Base-by-base conservation (phyloP, 2,329 filamentous ascomycete species). In the Colletotrichum caudatum region DNA sequence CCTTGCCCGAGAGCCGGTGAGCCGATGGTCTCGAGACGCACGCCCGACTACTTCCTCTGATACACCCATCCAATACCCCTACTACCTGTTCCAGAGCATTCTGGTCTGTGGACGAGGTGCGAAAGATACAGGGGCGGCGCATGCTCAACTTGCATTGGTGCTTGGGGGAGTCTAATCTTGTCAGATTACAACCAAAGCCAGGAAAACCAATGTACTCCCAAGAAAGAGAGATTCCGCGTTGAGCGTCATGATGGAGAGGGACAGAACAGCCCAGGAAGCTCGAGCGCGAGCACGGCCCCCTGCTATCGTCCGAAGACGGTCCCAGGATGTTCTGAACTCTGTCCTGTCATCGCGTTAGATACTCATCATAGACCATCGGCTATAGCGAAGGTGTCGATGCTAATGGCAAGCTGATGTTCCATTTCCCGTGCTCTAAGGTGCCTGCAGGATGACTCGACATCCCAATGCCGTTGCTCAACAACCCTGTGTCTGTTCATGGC, bases 1-100 rank as follows among this genome's bases (percentile, higher is more conserved):
- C 96, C 96, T 66, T 98, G 96, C 88, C 96, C 96, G 69, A 91
- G 96, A 83, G 95, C 96, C 76, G 96, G 96, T 77, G 96, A 99
- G 82, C 96, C 96, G 33, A 98, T 98, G 96, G 96, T 99, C 75
- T 98, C 96, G 81, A 92, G 96, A 87, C 91, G 93, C 90, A 99
- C 96, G 75, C 95, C 95, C 68, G 95, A 99, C 84, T 99, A 99
- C 88, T 99, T 99, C 93, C 92, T 98, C 82, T 99, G 93, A 86
- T 78, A 59, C 51, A 71, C 58, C 48, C 29, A 56, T 66, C 51
- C 64, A 46, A 72, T 74, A 74, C 71, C 66, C 73, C 48, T 61
- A 62, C 51, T 64, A 53, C 56, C 37, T 48, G 46, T 33, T 59
- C 14, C 60, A 56, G 53, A 63, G 37, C 57, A 50, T 59, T 61